Conservation (phyloP, 805 yeast species). For the Cyberlindnera mycetangii region DNA sequence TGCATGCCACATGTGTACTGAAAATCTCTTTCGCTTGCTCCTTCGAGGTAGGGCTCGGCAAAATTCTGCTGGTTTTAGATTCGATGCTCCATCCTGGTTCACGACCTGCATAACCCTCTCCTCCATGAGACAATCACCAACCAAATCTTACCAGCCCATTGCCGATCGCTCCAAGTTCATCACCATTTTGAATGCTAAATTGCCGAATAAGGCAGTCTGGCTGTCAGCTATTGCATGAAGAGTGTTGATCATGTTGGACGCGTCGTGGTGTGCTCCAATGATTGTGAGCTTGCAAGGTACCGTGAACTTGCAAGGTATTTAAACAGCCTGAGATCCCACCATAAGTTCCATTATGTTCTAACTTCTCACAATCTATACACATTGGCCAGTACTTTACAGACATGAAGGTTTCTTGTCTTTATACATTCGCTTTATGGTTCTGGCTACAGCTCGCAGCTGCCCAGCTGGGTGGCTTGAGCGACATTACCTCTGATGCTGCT, state of each 20-base stretch:
- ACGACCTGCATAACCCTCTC: neutral
- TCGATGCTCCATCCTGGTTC: neutral
- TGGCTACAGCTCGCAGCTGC: conserved; percentile 4
- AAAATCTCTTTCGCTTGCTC: too few relatives aligned
- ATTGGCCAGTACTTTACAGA: neutral
- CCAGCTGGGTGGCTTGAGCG: neutral
- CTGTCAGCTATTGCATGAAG: neutral
- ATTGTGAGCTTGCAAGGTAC: too few relatives aligned
- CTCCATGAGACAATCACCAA: neutral
- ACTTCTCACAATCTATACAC: neutral
- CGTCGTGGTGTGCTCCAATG: too few relatives aligned
- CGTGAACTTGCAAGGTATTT: too few relatives aligned
- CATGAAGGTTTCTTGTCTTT: conserved; percentile 4
- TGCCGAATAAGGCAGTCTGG: neutral
- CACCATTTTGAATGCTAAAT: neutral
- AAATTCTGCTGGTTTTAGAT: too few relatives aligned
- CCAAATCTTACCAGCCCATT: neutral
- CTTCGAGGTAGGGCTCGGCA: too few relatives aligned
- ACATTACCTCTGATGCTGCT: neutral
- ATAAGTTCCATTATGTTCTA: neutral
- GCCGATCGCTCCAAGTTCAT: neutral
- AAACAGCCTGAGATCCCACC: neutral
- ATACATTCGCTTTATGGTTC: conserved; percentile 5
- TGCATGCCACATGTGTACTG: too few relatives aligned
- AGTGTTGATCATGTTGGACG: too few relatives aligned